phyloP scores from a whole-genome alignment of 202 grass and related monocot species.

The Eragrostis tef region DNA sequence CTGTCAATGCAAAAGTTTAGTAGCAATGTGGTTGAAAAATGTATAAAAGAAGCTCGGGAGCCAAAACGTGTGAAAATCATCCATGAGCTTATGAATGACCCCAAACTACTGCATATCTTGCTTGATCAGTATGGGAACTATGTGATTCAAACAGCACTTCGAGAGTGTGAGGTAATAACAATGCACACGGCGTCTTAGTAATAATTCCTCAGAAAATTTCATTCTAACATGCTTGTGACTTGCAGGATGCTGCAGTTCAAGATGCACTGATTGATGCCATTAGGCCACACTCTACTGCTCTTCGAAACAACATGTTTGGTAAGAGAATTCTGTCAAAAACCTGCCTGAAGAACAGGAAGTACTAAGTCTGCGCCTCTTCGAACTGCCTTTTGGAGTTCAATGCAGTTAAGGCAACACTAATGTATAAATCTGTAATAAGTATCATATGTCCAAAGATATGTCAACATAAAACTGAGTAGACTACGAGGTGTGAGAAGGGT shows the following conservation, averaged over 20 bases:
- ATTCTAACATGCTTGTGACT: not conserved
- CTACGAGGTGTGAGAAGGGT: too few relatives aligned
- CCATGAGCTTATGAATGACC: conserved; percentile 55
- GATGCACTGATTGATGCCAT: conserved; percentile 55
- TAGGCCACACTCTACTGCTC: conserved; percentile 37
- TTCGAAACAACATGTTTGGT: conserved; percentile 65
- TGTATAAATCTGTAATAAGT: conserved; percentile 38
- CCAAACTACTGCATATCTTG: conserved; percentile 40
- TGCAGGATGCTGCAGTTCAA: conserved; percentile 49
- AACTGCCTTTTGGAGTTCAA: not conserved
- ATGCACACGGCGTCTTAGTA: not conserved
- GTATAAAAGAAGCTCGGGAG: conserved; percentile 41
- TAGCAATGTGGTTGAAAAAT: conserved; percentile 72
- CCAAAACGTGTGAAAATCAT: conserved; percentile 48
- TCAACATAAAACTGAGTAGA: not conserved
- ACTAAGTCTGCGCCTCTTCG: conserved; percentile 20
- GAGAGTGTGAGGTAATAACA: conserved; percentile 55
- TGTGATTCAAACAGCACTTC: conserved; percentile 68
- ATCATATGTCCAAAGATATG: not conserved
- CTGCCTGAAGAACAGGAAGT: conserved; percentile 54
- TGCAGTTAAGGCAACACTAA: not conserved
- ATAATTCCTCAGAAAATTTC: not conserved
- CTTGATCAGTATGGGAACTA: conserved; percentile 69
- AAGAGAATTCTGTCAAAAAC: conserved; percentile 65
- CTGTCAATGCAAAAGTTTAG: conserved; percentile 70